A percentile compares a stretch with the other conserved stretches of the same genome.
Evolutionary conservation across 2,329 filamentous ascomycete species (phyloP).

Genomic region (Phyllosticta paracitricarpa): DNA sequence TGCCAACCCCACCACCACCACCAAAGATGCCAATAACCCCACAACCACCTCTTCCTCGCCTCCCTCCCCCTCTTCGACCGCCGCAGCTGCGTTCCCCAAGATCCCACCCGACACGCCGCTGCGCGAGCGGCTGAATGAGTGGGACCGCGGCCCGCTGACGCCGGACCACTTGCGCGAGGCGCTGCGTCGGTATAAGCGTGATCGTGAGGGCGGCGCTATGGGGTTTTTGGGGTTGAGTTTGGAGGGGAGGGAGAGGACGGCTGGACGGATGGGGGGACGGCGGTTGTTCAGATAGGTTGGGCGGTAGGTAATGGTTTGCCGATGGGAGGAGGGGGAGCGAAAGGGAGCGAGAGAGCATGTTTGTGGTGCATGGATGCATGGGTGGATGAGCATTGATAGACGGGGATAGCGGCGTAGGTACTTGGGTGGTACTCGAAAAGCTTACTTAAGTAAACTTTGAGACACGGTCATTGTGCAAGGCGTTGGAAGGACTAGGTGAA

Average conservation of each 20-base stretch:
- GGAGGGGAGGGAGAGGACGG: conserved; percentile 36
- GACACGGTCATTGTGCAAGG: too few species aligned
- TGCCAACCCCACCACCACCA: background rate
- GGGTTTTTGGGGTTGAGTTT: conserved; percentile 41
- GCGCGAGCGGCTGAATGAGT: conserved; percentile 17
- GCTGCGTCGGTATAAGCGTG: conserved; percentile 54
- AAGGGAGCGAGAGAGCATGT: too few species aligned
- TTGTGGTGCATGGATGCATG: too few species aligned
- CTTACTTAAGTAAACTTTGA: too few species aligned
- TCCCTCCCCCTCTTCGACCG: background rate
- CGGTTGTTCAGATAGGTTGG: conserved; percentile 32
- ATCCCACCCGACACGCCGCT: conserved; percentile 5
- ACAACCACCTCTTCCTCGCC: background rate
- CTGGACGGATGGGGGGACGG: conserved; percentile 35
- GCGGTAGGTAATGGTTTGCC: too few species aligned
- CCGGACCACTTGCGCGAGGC: conserved; percentile 70
- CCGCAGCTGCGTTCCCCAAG: background rate
- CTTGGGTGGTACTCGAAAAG: too few species aligned
- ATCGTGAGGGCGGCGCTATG: conserved; percentile 51
- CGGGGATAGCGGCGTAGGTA: too few species aligned
- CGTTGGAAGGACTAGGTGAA: too few species aligned
- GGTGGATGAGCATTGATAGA: too few species aligned
- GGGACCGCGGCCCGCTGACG: conserved; percentile 48
- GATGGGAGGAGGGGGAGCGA: too few species aligned
- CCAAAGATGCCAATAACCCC: background rate